Conservation (phyloP, 2,329 filamentous ascomycete genomes). For the Grosmannia penicillata region DNA sequence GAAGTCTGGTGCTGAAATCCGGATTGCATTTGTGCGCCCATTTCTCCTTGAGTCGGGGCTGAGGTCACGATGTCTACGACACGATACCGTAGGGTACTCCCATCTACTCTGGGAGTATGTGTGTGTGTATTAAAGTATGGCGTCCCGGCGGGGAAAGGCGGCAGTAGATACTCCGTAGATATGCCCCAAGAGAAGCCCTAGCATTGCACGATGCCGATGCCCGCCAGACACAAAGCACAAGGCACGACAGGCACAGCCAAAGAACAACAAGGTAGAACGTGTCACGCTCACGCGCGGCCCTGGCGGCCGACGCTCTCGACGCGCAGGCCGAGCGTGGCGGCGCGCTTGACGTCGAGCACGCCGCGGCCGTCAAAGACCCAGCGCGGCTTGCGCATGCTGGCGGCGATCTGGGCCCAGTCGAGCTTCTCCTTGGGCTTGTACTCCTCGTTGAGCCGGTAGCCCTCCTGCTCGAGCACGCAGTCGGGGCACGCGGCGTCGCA, state of each 20-base stretch:
- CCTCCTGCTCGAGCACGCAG: constrained; percentile 21
- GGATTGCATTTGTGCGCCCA: too few relatives aligned
- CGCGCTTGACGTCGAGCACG: constrained; percentile 31
- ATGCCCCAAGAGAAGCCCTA: too few relatives aligned
- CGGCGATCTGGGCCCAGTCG: constrained; percentile 35
- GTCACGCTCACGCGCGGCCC: constrained; percentile 8
- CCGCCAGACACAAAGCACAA: not conserved
- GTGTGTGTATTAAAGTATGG: too few relatives aligned
- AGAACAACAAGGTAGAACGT: not conserved
- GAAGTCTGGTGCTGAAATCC: too few relatives aligned
- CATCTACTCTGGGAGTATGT: too few relatives aligned
- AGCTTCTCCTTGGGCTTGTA: constrained; percentile 31
- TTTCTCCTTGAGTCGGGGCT: too few relatives aligned
- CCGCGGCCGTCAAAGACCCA: constrained; percentile 44
- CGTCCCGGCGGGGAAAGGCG: too few relatives aligned
- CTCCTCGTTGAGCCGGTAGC: constrained; percentile 17
- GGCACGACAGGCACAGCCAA: not conserved
- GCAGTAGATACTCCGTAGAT: too few relatives aligned
- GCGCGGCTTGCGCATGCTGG: constrained; percentile 34
- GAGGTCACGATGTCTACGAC: too few relatives aligned
- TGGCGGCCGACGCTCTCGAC: constrained; percentile 38
- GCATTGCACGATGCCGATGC: too few relatives aligned
- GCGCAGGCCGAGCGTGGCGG: constrained; percentile 33
- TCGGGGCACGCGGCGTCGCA: constrained; percentile 34
- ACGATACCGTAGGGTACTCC: too few relatives aligned